Evolutionary conservation across 257 asterid genomes (phyloP).

Genomic region (Solanum arcanum): DNA sequence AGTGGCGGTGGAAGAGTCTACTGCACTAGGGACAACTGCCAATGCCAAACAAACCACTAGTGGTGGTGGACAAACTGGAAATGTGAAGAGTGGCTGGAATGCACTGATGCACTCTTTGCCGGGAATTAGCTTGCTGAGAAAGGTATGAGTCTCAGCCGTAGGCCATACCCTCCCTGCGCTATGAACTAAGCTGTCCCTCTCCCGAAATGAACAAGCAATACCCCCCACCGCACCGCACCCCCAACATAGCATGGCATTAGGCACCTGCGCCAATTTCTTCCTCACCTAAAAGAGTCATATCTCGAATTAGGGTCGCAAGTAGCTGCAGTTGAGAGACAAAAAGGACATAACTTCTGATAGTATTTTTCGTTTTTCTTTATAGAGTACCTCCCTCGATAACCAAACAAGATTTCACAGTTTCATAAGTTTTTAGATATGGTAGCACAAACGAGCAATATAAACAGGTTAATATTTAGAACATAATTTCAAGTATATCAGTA

Average conservation of each 20-base stretch:
- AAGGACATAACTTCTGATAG: background rate
- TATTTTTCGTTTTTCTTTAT: background rate
- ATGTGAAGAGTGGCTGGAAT: background rate
- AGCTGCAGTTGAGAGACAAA: background rate
- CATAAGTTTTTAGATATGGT: background rate
- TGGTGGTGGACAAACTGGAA: background rate
- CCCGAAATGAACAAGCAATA: background rate
- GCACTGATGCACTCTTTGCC: background rate
- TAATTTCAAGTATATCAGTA: background rate
- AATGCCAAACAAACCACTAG: background rate
- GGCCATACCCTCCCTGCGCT: background rate
- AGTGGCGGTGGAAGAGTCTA: background rate
- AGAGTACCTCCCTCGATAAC: background rate
- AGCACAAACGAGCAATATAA: background rate
- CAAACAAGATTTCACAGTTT: background rate
- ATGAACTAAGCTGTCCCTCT: background rate
- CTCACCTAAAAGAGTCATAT: background rate
- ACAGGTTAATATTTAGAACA: background rate
- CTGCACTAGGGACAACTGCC: background rate
- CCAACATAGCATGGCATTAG: background rate
- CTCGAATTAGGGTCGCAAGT: background rate
- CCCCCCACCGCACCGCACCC: background rate
- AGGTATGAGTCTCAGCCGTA: background rate
- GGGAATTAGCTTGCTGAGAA: background rate
- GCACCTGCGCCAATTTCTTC: background rate